Evolutionary conservation across 352 stramenopile species (phyloP), one percentile per base, ranked within the genome.

Genomic region (Aphanomyces astaci): DNA sequence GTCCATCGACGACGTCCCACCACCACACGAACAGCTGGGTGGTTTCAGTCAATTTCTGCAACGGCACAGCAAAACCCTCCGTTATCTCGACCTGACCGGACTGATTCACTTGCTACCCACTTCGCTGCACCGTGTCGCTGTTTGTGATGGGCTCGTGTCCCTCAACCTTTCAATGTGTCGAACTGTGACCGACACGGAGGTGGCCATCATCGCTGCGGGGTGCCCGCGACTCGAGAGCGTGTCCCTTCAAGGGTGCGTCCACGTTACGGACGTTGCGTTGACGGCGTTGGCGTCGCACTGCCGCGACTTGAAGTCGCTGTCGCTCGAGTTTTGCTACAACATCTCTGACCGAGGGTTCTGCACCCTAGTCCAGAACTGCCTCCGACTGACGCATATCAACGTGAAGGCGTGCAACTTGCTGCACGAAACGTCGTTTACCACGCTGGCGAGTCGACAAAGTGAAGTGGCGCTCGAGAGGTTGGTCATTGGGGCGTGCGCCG

Each of bases 241-340:
- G 28, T 70, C 81, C 15, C 73, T 92, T 3, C 78, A 85, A 62
- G 83, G 79, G 28, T 92, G 84, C 25, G 76, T 88, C 11, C 73
- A 80, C 43, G 68, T 97, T 27, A 84, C 82, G 24, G 87, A 96
- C 71, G 59, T 59, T 10, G 81, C 77, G 3, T 60, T 92, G 1
- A 33, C 71, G 24, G 71, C 74, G 4, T 72, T 90, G 27, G 77
- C 81, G 4, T 22, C 66, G 32, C 70, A 78, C 46, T 78, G 73
- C 10, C 53, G 10, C 3, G 70, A 68, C 11, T 69, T 97, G 2
- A 63, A 78, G 51, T 71, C 62, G n/a, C 67, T 97, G 5, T 89
- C 89, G n/a, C 76, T 97, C 27, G 77, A 88, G 33, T 96, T 95
- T 75, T 97, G 88, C 76, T 86, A 88, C 75, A 86, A 89, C 36